These are phyloP conservation scores for Nicotiana obtusifolia DNA, from an alignment of 257 asterid genomes.

Conservation along the genomic window DNA sequence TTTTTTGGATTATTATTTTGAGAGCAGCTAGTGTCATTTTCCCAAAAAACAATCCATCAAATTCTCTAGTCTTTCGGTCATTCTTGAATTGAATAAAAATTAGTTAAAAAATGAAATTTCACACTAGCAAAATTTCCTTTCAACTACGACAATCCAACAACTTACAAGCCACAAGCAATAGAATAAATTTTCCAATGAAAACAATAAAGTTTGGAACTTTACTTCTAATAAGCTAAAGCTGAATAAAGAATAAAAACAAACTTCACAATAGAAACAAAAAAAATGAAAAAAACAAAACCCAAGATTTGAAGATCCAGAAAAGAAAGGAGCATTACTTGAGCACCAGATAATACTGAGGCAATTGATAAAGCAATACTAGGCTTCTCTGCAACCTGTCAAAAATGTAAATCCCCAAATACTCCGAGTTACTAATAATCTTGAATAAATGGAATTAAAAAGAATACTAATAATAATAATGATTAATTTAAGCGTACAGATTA, in stretches of 20 bases:
- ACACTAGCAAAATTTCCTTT: neutral
- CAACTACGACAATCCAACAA: neutral
- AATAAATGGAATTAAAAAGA: neutral
- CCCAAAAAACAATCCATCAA: neutral
- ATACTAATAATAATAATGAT: neutral
- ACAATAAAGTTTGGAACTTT: no score
- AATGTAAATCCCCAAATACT: neutral
- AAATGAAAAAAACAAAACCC: neutral
- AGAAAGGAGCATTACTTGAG: slow-evolving; percentile 44
- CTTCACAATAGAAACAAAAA: neutral
- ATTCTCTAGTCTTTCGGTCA: neutral
- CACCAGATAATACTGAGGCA: slow-evolving; percentile 71
- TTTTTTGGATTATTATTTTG: no score
- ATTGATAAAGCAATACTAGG: slow-evolving; percentile 89
- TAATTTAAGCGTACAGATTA: neutral
- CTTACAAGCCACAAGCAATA: neutral
- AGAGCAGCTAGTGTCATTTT: no score
- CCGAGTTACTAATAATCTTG: neutral
- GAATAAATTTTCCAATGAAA: no score
- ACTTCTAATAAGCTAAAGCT: neutral
- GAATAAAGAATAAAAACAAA: neutral
- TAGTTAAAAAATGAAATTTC: neutral
- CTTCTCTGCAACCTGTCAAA: slow-evolving; percentile 78
- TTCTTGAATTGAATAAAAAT: neutral
- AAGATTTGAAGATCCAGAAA: neutral